phyloP scores from a whole-genome alignment of 2,329 filamentous ascomycete species.

The Cadophora sp. region DNA sequence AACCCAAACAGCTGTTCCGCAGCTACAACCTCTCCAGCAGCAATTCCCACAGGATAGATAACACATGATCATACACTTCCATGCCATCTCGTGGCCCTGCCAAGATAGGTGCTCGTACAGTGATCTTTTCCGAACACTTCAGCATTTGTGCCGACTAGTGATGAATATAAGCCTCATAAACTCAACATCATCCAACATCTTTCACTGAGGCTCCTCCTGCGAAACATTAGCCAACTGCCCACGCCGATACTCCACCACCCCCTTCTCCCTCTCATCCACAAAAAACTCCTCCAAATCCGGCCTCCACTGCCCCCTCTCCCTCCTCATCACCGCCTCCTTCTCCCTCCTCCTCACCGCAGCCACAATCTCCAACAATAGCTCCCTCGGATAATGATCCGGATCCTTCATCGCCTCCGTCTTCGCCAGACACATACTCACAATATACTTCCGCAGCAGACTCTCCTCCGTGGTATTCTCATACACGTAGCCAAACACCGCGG shows the following conservation, averaged over 20 bases:
- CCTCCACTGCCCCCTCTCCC: neutral
- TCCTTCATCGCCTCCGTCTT: neutral
- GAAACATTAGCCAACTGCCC: neutral
- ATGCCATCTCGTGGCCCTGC: no score
- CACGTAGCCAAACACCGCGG: neutral
- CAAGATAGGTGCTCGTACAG: no score
- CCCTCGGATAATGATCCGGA: conserved; percentile 7
- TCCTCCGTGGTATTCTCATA: conserved; percentile 18
- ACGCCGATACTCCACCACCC: neutral
- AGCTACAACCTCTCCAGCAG: no score
- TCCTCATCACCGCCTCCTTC: neutral
- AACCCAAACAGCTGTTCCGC: no score
- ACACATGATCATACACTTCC: no score
- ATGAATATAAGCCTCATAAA: no score
- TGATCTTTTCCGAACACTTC: no score
- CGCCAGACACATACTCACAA: conserved; percentile 6
- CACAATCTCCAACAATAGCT: conserved; percentile 13
- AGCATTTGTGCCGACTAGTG: no score
- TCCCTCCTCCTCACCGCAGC: conserved; percentile 20
- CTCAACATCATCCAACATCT: neutral
- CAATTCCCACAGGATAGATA: no score
- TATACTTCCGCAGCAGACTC: conserved; percentile 11
- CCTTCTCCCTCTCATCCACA: neutral
- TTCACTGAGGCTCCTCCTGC: neutral
- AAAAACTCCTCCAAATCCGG: conserved; percentile 4